Base-by-base conservation (phyloP, 1,284 basidiomycete genomes). In the Apiotrichum domesticum region DNA sequence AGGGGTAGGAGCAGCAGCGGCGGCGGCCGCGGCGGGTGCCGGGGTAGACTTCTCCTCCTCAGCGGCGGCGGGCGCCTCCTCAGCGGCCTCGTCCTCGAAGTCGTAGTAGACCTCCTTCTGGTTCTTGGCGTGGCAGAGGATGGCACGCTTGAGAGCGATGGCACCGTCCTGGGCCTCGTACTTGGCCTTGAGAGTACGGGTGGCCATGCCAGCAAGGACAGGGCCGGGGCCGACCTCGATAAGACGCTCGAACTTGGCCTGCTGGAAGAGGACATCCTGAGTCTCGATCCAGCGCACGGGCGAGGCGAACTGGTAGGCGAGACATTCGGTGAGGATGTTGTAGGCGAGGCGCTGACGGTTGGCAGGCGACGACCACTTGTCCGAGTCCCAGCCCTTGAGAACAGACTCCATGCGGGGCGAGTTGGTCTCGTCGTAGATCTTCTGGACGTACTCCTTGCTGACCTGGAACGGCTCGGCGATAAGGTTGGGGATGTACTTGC, bases 261-360 rank as follows among this genome's bases (percentile, higher is more conserved):
- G 79, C 6, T 80, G 84, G 80, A 98, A 98, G 59, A 98, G 83
- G 47, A 90, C 84, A 70, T 98, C 95, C 73, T 98, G 95, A 0
- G 95, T 98, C 79, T 98, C 90, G 70, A 98, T 98, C 95, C 95
- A 98, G 56, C 93, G 87, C 33, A 98, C 94, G 10, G 93, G 92
- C 3, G 92, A 94, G 0, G 89, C 89, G 64, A 76, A 77, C 74
- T 98, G 95, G 74, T 98, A 98, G 13, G 95, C 92, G 46, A 98
- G 83, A 55, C 98, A 84, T 76, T 98, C 95, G 65, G 97, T 92
- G 59, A 98, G 85, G 67, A 97, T 93, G 66, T 87, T 88, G 74
- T 97, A 97, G 0, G 94, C 92, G 46, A 98, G 83, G 69, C 87
- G 87, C 79, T 97, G 92, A 52, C 91, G 86, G 66, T 93, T 87